Evolutionary conservation across 768 basidiomycete species (phyloP).

Genomic region (Pleurotus tuber-regium): DNA sequence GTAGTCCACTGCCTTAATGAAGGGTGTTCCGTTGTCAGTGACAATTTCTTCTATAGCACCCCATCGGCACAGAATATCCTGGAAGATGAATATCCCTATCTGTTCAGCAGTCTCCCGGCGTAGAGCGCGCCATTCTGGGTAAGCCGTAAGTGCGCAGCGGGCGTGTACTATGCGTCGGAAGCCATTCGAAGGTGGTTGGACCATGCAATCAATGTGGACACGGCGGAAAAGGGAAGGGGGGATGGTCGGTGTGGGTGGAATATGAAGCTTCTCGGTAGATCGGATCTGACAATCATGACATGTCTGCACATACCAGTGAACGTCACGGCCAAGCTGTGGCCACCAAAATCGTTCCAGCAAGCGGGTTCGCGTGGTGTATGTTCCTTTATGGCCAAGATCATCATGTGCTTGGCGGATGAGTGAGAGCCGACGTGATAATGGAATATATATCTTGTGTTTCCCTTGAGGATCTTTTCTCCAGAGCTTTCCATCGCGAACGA

Average conservation of each 20-base stretch:
- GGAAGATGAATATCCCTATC: conserved; percentile 24
- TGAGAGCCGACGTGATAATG: conserved; percentile 11
- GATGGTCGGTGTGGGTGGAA: conserved; percentile 24
- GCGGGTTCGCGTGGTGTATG: conserved; percentile 17
- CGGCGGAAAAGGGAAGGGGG: conserved; percentile 24
- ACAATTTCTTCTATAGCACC: conserved; percentile 34
- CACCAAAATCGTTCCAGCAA: conserved; percentile 24
- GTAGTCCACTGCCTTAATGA: conserved; percentile 21
- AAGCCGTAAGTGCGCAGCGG: conserved; percentile 19
- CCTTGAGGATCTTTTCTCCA: conserved; percentile 19
- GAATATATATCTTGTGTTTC: conserved; percentile 17
- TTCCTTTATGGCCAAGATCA: conserved; percentile 26
- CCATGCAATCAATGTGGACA: conserved; percentile 28
- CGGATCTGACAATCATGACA: conserved; percentile 31
- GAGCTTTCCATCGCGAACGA: conserved; percentile 12
- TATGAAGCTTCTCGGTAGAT: conserved; percentile 17
- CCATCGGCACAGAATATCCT: conserved; percentile 25
- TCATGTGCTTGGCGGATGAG: conserved; percentile 23
- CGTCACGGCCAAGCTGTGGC: conserved; percentile 20
- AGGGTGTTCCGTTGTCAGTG: conserved; percentile 34
- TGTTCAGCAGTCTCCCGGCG: conserved; percentile 18
- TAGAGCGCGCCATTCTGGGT: conserved; percentile 21
- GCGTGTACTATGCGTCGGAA: conserved; percentile 24
- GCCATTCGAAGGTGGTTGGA: conserved; percentile 18
- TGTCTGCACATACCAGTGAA: conserved; percentile 28